A percentile compares a stretch with the other conserved stretches of the same genome.
Evolutionary conservation across 805 yeast species (phyloP).

Genomic region (Candida corydali): DNA sequence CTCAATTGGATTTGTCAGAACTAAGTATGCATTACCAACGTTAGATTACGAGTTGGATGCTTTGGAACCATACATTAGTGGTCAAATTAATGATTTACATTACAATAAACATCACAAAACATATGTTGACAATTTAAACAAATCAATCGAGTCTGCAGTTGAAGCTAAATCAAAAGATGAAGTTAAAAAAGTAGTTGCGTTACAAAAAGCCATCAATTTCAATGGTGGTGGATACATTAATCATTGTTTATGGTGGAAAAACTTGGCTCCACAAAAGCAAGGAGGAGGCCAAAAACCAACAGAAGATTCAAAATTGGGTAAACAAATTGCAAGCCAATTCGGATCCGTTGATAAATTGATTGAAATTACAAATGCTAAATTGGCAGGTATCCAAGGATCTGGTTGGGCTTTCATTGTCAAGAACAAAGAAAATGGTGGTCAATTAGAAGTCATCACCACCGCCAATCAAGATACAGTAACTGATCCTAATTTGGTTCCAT

Average conservation of each 20-base stretch:
- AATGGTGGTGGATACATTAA: conserved; percentile 51
- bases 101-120: conserved; percentile 50
- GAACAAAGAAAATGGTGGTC: conserved; percentile 41
- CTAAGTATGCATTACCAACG: conserved; percentile 35
- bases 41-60: conserved; percentile 46
- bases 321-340: conserved; percentile 35
- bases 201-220: conserved; percentile 44
- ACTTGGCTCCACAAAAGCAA: conserved; percentile 40
- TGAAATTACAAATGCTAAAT: conserved; percentile 36
- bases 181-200: conserved; percentile 37
- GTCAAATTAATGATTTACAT: conserved; percentile 45
- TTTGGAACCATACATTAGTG: conserved; percentile 45
- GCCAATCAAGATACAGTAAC: conserved; percentile 47
- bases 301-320: conserved; percentile 38
- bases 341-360: conserved; percentile 44
- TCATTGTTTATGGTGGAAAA: conserved; percentile 49
- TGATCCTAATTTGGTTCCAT: conserved; percentile 36
- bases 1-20: conserved; percentile 17
- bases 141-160: conserved; percentile 38
- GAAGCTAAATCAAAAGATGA: conserved; percentile 35
- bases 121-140: conserved; percentile 44
- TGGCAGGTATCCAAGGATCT: conserved; percentile 49
- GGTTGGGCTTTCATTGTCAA: conserved; percentile 52
- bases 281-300: conserved; percentile 59
- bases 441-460: conserved; percentile 42